Base-by-base conservation (phyloP, 371 early-diverging fungal genomes). In the Haplosporangium sp. region DNA sequence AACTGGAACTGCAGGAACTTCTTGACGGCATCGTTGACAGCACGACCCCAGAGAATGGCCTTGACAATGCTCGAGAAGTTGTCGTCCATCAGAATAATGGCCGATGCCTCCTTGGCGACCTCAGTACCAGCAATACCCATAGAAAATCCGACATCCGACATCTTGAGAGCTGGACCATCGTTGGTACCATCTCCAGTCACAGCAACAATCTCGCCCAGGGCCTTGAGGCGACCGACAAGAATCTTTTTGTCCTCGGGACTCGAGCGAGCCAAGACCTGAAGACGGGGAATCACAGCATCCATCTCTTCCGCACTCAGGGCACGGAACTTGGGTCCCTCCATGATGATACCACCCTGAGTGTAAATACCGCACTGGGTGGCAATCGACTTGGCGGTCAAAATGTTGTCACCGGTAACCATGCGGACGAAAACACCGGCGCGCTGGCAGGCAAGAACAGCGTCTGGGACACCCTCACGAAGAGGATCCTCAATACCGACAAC, bases 321-420 rank as follows among this genome's bases (percentile, higher is more conserved):
- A 41, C 93, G 82, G 83, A 94, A 92, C 4, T 80, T 81, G 14
- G 90, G 84, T 2, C 94, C 95, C 56, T 89, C 90, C 86, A 94
- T 90, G 13, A 87, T 86, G 13, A 86, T 62, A 20, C 90, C 85
- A 21, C 90, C 89, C 20, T 81, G 65, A 0, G 81, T 84, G 59
- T 87, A 87, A 57, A 94, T 92, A 38, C 89, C 89, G 60, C 90
- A 89, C 72, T 92, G 88, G 20, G 81, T 81, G 12, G 94, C 94
- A 64, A 94, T 92, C 16, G 87, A 84, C 67, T 86, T 86, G 36
- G 95, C 94, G n/a, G 92, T 93, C 55, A 86, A 56, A 67, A 93
- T 77, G 66, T 92, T 90, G 71, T 94, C 95, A 56, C 95, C 95
- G 20, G 95, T 94, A 9, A 95, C 93, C 95, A 95, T 95, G 3